Evolutionary conservation across 805 yeast genomes (phyloP).

Genomic region (Saccharomycopsis lassenensis): DNA sequence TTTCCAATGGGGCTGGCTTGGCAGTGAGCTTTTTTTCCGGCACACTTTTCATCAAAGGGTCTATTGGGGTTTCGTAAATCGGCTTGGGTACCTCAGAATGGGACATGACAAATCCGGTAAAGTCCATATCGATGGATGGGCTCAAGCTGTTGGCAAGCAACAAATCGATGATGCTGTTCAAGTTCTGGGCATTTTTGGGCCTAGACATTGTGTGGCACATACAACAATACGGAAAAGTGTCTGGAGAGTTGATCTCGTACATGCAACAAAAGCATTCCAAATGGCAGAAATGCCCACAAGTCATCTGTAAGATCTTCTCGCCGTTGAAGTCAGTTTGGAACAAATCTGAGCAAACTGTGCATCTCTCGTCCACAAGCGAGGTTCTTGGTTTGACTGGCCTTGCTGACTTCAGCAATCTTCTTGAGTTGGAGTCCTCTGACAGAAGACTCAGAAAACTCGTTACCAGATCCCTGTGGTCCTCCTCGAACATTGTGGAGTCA

Average conservation of each 20-base stretch:
- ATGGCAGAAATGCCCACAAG: conserved; percentile 16
- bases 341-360: conserved; percentile 5
- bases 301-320: conserved; percentile 8
- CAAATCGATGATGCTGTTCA: conserved; percentile 7
- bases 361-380: conserved; percentile 1
- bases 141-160: not conserved
- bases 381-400: not conserved
- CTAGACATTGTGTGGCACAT: conserved; percentile 8
- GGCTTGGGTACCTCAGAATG: too few relatives aligned
- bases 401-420: too few relatives aligned
- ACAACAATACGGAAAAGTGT: conserved; percentile 12
- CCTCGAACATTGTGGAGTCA: too few relatives aligned
- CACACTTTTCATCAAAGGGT: too few relatives aligned
- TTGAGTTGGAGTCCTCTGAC: too few relatives aligned
- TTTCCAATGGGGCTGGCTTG: too few relatives aligned
- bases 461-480: too few relatives aligned
- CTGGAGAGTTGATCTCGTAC: too few relatives aligned
- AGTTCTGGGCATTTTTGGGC: conserved; percentile 10
- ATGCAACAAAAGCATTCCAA: conserved; percentile 15
- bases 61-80: too few relatives aligned
- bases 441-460: too few relatives aligned
- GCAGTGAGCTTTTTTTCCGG: too few relatives aligned
- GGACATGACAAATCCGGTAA: too few relatives aligned
- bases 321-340: not conserved
- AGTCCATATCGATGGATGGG: conserved; percentile 1